These are phyloP conservation scores for Hermanozyma aechmeae DNA, from an alignment of 805 yeast species.

Conservation along the genomic window DNA sequence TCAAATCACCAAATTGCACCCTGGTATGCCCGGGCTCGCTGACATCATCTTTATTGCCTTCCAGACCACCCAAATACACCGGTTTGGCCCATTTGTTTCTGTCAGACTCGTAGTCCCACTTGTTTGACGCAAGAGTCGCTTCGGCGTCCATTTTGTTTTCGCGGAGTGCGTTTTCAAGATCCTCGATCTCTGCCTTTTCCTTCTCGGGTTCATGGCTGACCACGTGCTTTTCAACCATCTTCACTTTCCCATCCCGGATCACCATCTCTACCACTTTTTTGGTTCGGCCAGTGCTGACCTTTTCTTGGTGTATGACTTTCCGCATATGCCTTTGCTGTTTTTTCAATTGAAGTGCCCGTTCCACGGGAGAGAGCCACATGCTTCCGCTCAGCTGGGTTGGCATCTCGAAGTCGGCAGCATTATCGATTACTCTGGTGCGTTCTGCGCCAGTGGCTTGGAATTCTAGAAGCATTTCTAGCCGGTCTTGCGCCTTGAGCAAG, in stretches of 20 bases:
- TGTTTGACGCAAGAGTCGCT: slow-evolving; percentile 20
- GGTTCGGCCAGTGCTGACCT: slow-evolving; percentile 56
- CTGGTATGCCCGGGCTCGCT: slow-evolving; percentile 2
- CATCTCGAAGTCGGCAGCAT: slow-evolving; percentile 80
- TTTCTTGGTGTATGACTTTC: slow-evolving; percentile 50
- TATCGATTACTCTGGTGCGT: slow-evolving; percentile 86
- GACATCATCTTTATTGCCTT: neutral
- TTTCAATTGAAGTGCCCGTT: slow-evolving; percentile 79
- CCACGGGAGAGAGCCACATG: slow-evolving; percentile 81
- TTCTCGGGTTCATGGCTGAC: slow-evolving; percentile 19
- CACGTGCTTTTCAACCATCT: slow-evolving; percentile 39
- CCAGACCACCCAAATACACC: slow-evolving; percentile 20
- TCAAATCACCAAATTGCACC: slow-evolving; percentile 7
- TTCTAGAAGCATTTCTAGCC: slow-evolving; percentile 62
- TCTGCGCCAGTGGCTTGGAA: slow-evolving; percentile 85
- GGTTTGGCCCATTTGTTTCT: slow-evolving; percentile 47
- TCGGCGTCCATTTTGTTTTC: slow-evolving; percentile 17
- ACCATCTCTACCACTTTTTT: slow-evolving; percentile 68
- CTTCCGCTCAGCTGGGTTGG: slow-evolving; percentile 39
- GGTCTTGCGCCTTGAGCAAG: slow-evolving; percentile 56
- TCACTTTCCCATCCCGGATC: slow-evolving; percentile 72
- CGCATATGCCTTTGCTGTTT: slow-evolving; percentile 72
- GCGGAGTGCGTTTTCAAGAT: slow-evolving; percentile 24
- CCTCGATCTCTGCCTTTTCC: slow-evolving; percentile 24
- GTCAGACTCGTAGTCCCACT: slow-evolving; percentile 59